Evolutionary conservation across 805 yeast genomes (phyloP).

Genomic region (Ogataea allantospora): DNA sequence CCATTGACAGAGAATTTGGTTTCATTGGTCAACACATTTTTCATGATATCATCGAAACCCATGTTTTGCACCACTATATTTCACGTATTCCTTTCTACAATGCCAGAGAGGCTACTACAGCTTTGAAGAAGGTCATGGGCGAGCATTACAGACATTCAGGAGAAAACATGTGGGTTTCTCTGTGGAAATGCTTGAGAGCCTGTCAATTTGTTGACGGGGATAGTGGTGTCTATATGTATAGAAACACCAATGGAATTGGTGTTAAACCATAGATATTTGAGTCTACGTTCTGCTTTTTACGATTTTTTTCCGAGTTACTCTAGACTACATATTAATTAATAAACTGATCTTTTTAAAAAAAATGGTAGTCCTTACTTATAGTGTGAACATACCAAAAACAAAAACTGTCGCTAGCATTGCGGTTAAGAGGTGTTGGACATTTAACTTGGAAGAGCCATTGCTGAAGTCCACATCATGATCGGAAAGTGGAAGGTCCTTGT

Average conservation of each 20-base stretch:
- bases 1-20: conserved; percentile 61
- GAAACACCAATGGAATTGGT: conserved; percentile 53
- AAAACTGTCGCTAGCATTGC: conserved; percentile 15
- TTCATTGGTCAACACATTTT: conserved; percentile 55
- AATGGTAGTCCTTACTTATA: conserved; percentile 4
- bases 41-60: conserved; percentile 60
- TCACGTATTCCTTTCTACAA: conserved; percentile 56
- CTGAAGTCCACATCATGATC: conserved; percentile 21
- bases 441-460: conserved; percentile 17
- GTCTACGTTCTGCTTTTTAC: not conserved
- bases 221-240: conserved; percentile 63
- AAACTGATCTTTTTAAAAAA: conserved; percentile 4
- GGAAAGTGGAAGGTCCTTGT: conserved; percentile 24
- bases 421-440: conserved; percentile 11
- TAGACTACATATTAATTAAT: conserved; percentile 8
- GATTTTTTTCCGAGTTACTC: not conserved
- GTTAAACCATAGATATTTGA: conserved; percentile 27
- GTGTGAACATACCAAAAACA: conserved; percentile 19
- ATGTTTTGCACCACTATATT: conserved; percentile 55
- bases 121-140: conserved; percentile 52
- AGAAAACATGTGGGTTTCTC: conserved; percentile 55
- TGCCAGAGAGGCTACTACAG: conserved; percentile 52
- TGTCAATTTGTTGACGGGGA: conserved; percentile 75
- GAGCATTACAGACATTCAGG: conserved; percentile 47
- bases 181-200: conserved; percentile 57